These are phyloP conservation scores for Cyclotella atomus DNA, from an alignment of 108 stramenopile genomes.

Conservation along the genomic window DNA sequence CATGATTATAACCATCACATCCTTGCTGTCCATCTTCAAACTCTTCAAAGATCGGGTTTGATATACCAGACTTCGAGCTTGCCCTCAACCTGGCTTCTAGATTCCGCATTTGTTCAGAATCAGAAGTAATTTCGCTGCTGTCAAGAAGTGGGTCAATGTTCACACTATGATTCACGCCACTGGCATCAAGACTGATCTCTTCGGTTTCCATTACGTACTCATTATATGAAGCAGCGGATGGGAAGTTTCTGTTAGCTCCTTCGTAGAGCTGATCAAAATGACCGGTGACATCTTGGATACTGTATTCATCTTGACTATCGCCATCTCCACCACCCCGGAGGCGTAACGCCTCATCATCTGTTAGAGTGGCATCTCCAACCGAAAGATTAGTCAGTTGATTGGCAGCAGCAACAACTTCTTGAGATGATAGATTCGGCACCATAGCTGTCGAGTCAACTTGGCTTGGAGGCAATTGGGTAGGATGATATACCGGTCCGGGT, in stretches of 20 bases:
- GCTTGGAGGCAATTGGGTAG: too few relatives aligned
- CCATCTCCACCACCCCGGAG: too few relatives aligned
- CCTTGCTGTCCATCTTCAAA: background rate
- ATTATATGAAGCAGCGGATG: too few relatives aligned
- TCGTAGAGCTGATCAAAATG: slow-evolving; percentile 21
- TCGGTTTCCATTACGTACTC: too few relatives aligned
- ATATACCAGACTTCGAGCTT: background rate
- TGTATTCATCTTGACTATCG: background rate
- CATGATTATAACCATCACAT: background rate
- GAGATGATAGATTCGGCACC: too few relatives aligned
- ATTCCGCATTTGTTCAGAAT: background rate
- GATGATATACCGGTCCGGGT: too few relatives aligned
- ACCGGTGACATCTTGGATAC: too few relatives aligned
- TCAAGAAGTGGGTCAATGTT: slow-evolving; percentile 26
- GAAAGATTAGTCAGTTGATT: too few relatives aligned
- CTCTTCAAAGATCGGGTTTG: background rate
- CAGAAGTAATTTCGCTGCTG: slow-evolving; percentile 5
- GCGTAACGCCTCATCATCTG: too few relatives aligned
- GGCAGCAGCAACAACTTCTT: too few relatives aligned
- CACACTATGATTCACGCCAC: slow-evolving; percentile 5
- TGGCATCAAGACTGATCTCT: background rate
- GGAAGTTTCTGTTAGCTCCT: background rate
- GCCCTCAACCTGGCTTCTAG: background rate
- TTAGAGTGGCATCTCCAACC: too few relatives aligned
- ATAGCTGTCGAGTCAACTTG: too few relatives aligned